phyloP scores from a whole-genome alignment of 805 yeast species.

The Pichia heedii region DNA sequence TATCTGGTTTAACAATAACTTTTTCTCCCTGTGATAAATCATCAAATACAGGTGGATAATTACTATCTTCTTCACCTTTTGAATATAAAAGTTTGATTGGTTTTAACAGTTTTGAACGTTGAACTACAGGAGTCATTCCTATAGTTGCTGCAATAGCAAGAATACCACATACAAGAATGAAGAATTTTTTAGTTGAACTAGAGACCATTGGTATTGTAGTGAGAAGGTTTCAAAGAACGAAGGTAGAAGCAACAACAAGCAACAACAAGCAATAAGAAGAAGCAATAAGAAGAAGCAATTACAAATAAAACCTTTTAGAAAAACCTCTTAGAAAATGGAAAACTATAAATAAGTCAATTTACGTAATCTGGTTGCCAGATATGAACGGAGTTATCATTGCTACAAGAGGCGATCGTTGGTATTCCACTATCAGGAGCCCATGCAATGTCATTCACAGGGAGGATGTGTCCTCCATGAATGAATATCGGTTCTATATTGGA shows the following conservation, averaged over 20 bases:
- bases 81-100: conserved; percentile 1
- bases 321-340: too few species aligned
- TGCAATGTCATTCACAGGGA: conserved; percentile 74
- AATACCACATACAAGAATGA: conserved; percentile 2
- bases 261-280: too few species aligned
- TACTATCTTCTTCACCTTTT: background rate
- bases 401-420: conserved; percentile 61
- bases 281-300: too few species aligned
- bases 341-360: background rate
- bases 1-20: conserved; percentile 3
- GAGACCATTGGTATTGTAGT: conserved; percentile 4
- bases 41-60: background rate
- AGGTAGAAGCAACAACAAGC: too few species aligned
- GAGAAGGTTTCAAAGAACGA: too few species aligned
- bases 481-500: conserved; percentile 36
- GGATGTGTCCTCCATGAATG: conserved; percentile 77
- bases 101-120: background rate
- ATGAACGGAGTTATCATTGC: conserved; percentile 82
- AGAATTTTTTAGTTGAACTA: conserved; percentile 3
- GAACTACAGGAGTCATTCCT: conserved; percentile 9
- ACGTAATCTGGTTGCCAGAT: conserved; percentile 60
- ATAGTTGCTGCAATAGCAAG: conserved; percentile 7
- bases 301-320: too few species aligned
- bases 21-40: conserved; percentile 5
- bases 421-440: conserved; percentile 73